Evolutionary conservation across 352 stramenopile genomes (phyloP), one percentile per base, ranked within the genome.

Genomic region (Pythium diclinum): DNA sequence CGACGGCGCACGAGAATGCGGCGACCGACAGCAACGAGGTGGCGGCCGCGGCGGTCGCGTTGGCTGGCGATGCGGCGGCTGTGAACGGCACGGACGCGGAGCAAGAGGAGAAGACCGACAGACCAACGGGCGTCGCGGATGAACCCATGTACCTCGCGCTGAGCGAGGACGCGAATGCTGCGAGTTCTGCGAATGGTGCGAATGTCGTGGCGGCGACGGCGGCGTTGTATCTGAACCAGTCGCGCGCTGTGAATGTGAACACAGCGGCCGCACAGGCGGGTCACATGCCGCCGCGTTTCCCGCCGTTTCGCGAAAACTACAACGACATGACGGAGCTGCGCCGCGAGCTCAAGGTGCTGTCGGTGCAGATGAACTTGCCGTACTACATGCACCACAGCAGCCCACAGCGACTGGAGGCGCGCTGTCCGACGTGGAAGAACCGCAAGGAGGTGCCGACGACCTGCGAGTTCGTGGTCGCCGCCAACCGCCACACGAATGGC

Each of bases 381-480:
- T 92, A 92, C 56, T 91, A 85, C 61, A 91, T 92, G 81, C 78
- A 91, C 53, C 84, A 92, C 73, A 91, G 81, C 70, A 92, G 84
- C 74, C 84, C 84, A 23, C 81, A 92, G 60, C 80, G 84, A 4
- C 70, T 92, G 6, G 84, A 92, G 54, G 84, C 84, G 36, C 84
- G 84, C 19, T 92, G 84, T 67, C 81, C 82, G 54, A 87, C 82
- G 58, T 92, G 81, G 81, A 83, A 88, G 58, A 75, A 86, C 30
- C 78, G 82, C 46, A 89, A 91, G 67, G 69, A 79, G 49, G 49
- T 78, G 46, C 48, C 68, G 3, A 75, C 55, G 23, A 65, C 64
- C 32, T 92, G 84, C 64, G 81, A 84, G 52, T 92, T 89, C 55
- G 81, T 91, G 4, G 79, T 92, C 16, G 84, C 84, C 0, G 84